A percentile compares a stretch with the other conserved stretches of the same genome.
phyloP scores from a whole-genome alignment of 2,329 filamentous ascomycete species.

The Aspergillus sp. region DNA sequence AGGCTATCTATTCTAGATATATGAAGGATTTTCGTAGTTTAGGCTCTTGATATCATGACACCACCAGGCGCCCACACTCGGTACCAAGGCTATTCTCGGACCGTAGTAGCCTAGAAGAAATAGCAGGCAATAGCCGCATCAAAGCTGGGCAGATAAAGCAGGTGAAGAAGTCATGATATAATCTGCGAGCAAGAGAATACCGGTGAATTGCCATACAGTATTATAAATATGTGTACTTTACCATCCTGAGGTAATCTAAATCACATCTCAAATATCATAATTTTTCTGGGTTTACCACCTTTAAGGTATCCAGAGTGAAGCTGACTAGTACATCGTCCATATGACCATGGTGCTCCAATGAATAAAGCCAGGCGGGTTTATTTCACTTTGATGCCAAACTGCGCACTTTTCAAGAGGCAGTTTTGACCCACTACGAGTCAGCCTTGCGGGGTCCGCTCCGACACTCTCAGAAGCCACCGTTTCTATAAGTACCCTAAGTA shows the following conservation, averaged over 20 bases:
- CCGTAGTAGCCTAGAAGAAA: background rate
- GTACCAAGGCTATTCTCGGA: background rate
- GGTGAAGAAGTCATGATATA: background rate
- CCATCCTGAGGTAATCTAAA: background rate
- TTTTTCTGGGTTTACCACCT: background rate
- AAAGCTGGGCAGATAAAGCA: background rate
- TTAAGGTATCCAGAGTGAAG: background rate
- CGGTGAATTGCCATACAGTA: background rate
- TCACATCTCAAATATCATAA: background rate
- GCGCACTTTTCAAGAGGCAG: too few species aligned
- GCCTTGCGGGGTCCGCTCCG: too few species aligned
- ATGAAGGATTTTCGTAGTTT: background rate
- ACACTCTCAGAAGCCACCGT: too few species aligned
- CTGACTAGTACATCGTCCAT: too few species aligned
- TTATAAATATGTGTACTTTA: background rate
- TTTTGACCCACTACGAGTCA: too few species aligned
- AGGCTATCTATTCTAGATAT: background rate
- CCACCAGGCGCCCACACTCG: background rate
- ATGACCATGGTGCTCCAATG: too few species aligned
- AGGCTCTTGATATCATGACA: background rate
- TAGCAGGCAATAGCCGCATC: background rate
- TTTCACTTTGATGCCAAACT: too few species aligned
- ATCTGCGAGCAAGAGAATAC: background rate
- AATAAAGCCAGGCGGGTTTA: too few species aligned
- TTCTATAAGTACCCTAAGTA: too few species aligned